Evolutionary conservation across 2,329 filamentous ascomycete species (phyloP).

Genomic region (Paracoccidioides brasiliensis): DNA sequence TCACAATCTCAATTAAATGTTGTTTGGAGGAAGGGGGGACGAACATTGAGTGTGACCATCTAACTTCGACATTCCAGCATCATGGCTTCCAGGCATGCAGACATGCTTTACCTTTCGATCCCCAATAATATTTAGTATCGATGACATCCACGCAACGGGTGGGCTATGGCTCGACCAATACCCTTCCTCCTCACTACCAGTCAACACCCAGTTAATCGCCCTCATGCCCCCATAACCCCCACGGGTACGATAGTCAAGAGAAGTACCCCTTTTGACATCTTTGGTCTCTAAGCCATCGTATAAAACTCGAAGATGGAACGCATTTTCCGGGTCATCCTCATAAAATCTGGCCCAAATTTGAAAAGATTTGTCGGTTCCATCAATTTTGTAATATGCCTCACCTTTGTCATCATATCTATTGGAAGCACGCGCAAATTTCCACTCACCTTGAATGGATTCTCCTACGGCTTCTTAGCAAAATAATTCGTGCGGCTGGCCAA

Average conservation of each 20-base stretch:
- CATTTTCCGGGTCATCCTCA: background rate
- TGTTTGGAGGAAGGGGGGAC: background rate
- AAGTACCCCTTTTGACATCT: background rate
- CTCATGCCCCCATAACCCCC: slow-evolving; percentile 1
- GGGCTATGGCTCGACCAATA: slow-evolving; percentile 22
- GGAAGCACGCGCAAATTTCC: slow-evolving; percentile 10
- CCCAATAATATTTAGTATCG: slow-evolving; percentile 24
- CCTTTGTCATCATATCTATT: slow-evolving; percentile 1
- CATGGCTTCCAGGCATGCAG: slow-evolving; percentile 38
- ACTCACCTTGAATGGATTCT: slow-evolving; percentile 2
- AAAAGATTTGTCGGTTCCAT: slow-evolving; percentile 4
- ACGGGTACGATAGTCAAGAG: background rate
- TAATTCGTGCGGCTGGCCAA: slow-evolving; percentile 16
- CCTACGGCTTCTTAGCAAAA: slow-evolving; percentile 6
- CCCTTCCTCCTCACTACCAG: slow-evolving; percentile 22
- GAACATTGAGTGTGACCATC: slow-evolving; percentile 18
- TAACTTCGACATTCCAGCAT: slow-evolving; percentile 36
- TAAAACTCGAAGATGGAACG: background rate
- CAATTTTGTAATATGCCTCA: slow-evolving; percentile 3
- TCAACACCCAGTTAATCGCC: slow-evolving; percentile 25
- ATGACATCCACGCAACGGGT: slow-evolving; percentile 30
- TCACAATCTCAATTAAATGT: background rate
- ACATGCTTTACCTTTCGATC: slow-evolving; percentile 34
- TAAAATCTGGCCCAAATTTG: slow-evolving; percentile 3
- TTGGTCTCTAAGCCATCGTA: slow-evolving; percentile 15